Evolutionary conservation across 176 grass and related monocot genomes (phyloP), one percentile per base, ranked within the genome.

Genomic region (Oryza australiensis): DNA sequence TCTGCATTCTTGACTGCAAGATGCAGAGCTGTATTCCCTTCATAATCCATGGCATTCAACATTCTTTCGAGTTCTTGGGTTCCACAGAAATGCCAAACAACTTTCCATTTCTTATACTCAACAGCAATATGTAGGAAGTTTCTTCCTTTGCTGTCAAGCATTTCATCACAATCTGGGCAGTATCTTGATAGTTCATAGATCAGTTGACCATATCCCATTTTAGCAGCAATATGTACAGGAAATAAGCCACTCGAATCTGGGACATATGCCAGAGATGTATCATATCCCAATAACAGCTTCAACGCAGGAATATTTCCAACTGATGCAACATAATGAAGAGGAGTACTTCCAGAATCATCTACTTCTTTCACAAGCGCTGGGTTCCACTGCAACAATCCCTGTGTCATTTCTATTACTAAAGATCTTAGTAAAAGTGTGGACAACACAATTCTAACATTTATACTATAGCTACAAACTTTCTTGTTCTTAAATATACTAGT

Each of bases 1-100:
- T 88, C 70, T 66, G 60, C 78, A 43, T 40, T 81, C 55, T 67
- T 64, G 5, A 83, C 62, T 20, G 93, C 93, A 78, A 92, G 79
- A 86, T 95, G 93, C n/a, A 95, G 86, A 55, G 85, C 82, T 72
- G 93, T 95, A 59, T 95, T 95, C 5, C 93, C 93, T 84, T 86
- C 51, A 73, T 84, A 81, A 81, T 95, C 93, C 87, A 88, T 89
- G 78, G 24, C 69, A 89, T 94, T 94, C 6, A 83, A 20, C 90
- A 92, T 74, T 73, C 89, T 92, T 57, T 41, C 81, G 53, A 92
- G 86, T 33, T 86, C 90, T 26, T 14, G 22, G 10, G 79, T 83
- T 73, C 71, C 43, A 63, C 27, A 73, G 46, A 94, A 87, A 71
- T 48, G 26, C 77, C 77, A 73, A 73, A 94, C 74, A 70, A 89